Percentiles rank a stretch among this genome's conserved stretches.
Conservation (phyloP, 2,329 filamentous ascomycete genomes). For the Tympanopsis confertula region DNA sequence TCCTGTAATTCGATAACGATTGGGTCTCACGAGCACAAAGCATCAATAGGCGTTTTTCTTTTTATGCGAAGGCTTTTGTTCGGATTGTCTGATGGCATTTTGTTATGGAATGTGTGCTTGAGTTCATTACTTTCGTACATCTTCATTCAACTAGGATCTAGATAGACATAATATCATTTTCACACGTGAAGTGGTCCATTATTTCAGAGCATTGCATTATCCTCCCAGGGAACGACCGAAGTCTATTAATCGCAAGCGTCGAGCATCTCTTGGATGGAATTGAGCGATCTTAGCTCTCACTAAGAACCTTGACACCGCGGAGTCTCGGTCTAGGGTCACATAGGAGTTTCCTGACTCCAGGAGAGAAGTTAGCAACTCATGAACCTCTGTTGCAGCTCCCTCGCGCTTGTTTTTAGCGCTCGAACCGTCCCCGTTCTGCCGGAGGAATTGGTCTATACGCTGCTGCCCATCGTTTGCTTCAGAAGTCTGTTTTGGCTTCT, state of each 20-base stretch:
- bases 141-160: no score
- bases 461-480: constrained; percentile 14
- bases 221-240: constrained; percentile 29
- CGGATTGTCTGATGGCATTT: no score
- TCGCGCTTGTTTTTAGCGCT: constrained; percentile 22
- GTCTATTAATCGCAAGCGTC: constrained; percentile 36
- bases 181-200: no score
- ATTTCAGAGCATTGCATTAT: not conserved
- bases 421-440: constrained; percentile 23
- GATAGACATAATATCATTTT: no score
- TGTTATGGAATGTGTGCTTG: no score
- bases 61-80: no score
- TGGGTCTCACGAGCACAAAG: constrained; percentile 1
- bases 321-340: constrained; percentile 32
- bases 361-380: constrained; percentile 24
- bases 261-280: constrained; percentile 40
- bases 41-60: no score
- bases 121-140: no score
- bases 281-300: constrained; percentile 42
- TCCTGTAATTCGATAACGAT: not conserved
- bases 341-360: constrained; percentile 27
- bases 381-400: not conserved
- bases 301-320: constrained; percentile 37
- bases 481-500: constrained; percentile 9
- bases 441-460: constrained; percentile 23